A percentile compares a stretch with the other conserved stretches of the same genome.
These are phyloP conservation scores for Pyracantha coccinea DNA, from an alignment of 331 rosid species.

Conservation along the genomic window DNA sequence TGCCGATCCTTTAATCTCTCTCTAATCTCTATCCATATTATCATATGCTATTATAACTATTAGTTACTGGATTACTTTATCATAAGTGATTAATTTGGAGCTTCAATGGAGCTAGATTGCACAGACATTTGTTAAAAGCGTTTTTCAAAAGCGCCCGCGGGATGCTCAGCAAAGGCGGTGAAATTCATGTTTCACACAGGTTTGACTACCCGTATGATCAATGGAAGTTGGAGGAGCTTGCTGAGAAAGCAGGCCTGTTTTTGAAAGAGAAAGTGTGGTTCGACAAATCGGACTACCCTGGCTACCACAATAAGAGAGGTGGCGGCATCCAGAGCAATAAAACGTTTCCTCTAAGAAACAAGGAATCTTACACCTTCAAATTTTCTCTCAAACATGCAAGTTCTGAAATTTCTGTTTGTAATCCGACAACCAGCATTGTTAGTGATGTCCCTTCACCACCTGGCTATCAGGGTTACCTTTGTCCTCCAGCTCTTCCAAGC, in stretches of 20 bases:
- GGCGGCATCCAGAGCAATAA: not conserved
- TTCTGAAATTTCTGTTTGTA: not conserved
- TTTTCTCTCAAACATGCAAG: not conserved
- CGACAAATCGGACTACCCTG: not conserved
- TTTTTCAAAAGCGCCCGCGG: slow-evolving; percentile 18
- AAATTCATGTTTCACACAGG: slow-evolving; percentile 38
- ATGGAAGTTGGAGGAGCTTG: slow-evolving; percentile 20
- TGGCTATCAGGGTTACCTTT: too few species aligned
- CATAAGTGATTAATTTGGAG: not conserved
- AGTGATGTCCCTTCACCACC: not conserved
- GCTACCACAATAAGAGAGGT: slow-evolving; percentile 29
- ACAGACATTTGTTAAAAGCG: slow-evolving; percentile 12
- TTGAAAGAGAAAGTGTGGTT: slow-evolving; percentile 11
- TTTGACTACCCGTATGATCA: not conserved
- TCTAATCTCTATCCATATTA: too few species aligned
- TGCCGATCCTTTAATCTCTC: too few species aligned
- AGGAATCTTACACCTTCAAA: slow-evolving; percentile 6
- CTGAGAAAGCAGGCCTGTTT: not conserved
- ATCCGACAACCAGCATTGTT: not conserved
- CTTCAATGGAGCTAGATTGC: slow-evolving; percentile 4
- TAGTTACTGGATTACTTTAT: not conserved
- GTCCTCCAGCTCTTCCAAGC: too few species aligned
- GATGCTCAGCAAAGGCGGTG: slow-evolving; percentile 20
- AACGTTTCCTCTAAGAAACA: slow-evolving; percentile 12
- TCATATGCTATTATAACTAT: not conserved